Base-by-base conservation (phyloP, 73 alveolate species). In the Paramecium bursaria region DNA sequence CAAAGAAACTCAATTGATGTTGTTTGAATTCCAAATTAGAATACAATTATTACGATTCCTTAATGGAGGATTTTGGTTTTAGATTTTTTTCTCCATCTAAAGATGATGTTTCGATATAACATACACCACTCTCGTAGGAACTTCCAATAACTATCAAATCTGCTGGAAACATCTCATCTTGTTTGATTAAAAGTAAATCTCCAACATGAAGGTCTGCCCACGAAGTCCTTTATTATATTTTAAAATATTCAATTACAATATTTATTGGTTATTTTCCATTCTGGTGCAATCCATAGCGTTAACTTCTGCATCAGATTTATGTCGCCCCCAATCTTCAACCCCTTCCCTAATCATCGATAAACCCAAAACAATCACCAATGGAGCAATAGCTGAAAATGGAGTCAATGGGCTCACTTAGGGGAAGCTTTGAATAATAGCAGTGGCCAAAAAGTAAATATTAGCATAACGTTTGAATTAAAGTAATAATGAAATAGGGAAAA, bases 121-220 rank as follows among this genome's bases (percentile, higher is more conserved):
- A 86, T 11, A 49, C 85, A 14, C 93, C 92, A 73, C 86, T 86
- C 14, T 47, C 86, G 19, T 91, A 91, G 21, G 95, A 88, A 49
- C 98, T 87, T n/a, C 94, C 95, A 48, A 98, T 67, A 3, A 98
- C 90, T 9, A 97, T 85, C 88, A 98, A 46, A 88, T 98, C 99
- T 1, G 99, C 98, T 1, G 99, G 99, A 50, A 98, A 94, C 76
- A 86, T 88, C 47, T 96, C 98, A 50, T 96, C 97, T 87, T 97
- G 97, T 52, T 88, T 74, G 13, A 95, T 87, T 23, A 86, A 76
- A 1, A 93, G 39, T 23, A 96, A 52, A 85, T 97, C 99, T 1
- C 99, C 99, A 3, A 95, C 98, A 53, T 86, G 75, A 22, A 95
- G 57, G 35, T 95, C 93, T 11, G 89, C 89, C 89, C 89, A 79